A percentile compares a stretch with the other conserved stretches of the same genome.
Evolutionary conservation across 208 protist genomes (phyloP).

Genomic region (Leishmania martiniquensis): DNA sequence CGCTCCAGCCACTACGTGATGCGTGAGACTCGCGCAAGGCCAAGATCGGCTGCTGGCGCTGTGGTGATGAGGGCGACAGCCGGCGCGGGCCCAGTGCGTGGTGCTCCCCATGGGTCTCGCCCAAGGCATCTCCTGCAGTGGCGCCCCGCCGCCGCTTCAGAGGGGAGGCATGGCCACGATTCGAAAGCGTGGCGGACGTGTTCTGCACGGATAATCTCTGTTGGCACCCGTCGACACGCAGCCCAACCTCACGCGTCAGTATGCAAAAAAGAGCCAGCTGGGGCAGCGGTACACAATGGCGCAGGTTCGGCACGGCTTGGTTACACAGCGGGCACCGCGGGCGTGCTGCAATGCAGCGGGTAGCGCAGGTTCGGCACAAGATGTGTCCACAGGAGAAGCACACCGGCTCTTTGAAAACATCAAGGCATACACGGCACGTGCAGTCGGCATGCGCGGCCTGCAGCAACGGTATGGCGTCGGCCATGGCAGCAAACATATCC

Average conservation of each 20-base stretch:
- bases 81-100: neutral
- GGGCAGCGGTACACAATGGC: conserved; percentile 42
- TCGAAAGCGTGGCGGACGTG: neutral
- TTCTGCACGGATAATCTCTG: neutral
- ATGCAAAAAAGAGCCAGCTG: conserved; percentile 48
- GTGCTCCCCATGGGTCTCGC: no score
- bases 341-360: conserved; percentile 45
- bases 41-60: neutral
- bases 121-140: neutral
- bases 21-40: neutral
- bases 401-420: conserved; percentile 60
- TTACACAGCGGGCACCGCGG: conserved; percentile 84
- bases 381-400: conserved; percentile 73
- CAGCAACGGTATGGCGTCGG: conserved; percentile 19
- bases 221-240: conserved; percentile 8
- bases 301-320: conserved; percentile 30
- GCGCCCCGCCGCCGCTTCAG: conserved; percentile 6
- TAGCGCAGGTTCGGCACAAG: conserved; percentile 60
- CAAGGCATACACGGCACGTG: conserved; percentile 64
- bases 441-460: conserved; percentile 45
- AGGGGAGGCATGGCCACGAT: neutral
- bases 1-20: neutral
- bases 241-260: conserved; percentile 41
- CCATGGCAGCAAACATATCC: neutral
- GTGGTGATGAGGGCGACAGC: neutral